phyloP scores from a whole-genome alignment of 805 yeast genomes.

The Dipodascus albidus region DNA sequence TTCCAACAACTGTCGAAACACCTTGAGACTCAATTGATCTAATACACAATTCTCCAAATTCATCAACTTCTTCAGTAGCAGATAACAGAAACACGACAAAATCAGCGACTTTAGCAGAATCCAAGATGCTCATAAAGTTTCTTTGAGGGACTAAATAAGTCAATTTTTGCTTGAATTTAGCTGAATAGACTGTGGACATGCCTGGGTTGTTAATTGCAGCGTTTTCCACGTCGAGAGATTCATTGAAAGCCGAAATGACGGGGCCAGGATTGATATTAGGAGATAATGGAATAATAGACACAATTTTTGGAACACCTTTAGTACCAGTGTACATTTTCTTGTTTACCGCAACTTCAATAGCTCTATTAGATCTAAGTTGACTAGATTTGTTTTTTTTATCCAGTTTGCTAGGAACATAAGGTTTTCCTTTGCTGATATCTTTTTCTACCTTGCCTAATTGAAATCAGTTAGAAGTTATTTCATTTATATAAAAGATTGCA shows the following conservation, averaged over 20 bases:
- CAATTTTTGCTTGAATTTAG: constrained; percentile 63
- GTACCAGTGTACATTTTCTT: constrained; percentile 71
- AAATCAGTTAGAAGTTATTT: not conserved
- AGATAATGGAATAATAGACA: constrained; percentile 72
- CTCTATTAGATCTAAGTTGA: constrained; percentile 68
- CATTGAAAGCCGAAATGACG: constrained; percentile 18
- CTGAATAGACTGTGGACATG: constrained; percentile 22
- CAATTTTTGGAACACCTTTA: constrained; percentile 71
- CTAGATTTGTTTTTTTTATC: constrained; percentile 71
- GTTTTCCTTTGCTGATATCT: constrained; percentile 26
- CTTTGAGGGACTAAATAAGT: constrained; percentile 59
- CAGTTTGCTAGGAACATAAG: constrained; percentile 28
- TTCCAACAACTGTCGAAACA: constrained; percentile 70
- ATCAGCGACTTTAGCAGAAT: constrained; percentile 83
- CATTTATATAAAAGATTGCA: constrained; percentile 4
- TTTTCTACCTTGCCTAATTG: constrained; percentile 71
- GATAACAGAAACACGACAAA: constrained; percentile 83
- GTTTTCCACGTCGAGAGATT: constrained; percentile 14
- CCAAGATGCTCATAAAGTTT: constrained; percentile 59
- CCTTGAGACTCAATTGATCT: constrained; percentile 90
- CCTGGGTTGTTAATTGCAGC: constrained; percentile 12
- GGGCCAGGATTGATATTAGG: constrained; percentile 41
- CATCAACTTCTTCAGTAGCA: constrained; percentile 73
- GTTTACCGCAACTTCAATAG: constrained; percentile 42
- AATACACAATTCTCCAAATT: constrained; percentile 77